Evolutionary conservation across 2,329 filamentous ascomycete genomes (phyloP), one percentile per base, ranked within the genome.

Genomic region (Penicillium sp.): DNA sequence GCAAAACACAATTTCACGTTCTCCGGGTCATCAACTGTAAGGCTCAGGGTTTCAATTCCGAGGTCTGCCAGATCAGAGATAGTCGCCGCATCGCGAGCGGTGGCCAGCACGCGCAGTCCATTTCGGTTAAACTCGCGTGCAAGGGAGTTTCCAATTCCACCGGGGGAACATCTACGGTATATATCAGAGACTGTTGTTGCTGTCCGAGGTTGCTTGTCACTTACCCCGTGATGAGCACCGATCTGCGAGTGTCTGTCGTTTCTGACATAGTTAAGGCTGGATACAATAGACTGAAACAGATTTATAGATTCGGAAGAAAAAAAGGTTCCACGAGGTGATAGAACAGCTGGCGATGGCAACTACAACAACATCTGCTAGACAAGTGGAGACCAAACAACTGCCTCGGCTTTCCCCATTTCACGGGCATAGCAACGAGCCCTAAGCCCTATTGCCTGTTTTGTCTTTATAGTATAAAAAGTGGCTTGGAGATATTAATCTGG

Each of bases 101-200:
- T 86, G 13, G 82, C 83, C 54, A 87, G 80, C 54, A 87, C 84
- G 25, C 81, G 78, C 57, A 83, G 74, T 50, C 82, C 82, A 72
- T 72, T 61, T 27, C 67, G 71, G 56, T 84, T 77, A 67, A 87
- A 87, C 65, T 86, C 82, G 19, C 78, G 76, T 1, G 84, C 83
- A 15, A 87, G 76, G 17, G 80, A 80, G 65, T 86, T 80, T 29
- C 85, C 85, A 60, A 87, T 86, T 53, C 82, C 81, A 40, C 83
- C 82, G 7, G 82, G 80, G 15, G 71, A 71, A 49, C 70, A 73
- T 38, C 71, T 73, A 41, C 23, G 33, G 45, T 27, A 40, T 40
- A 41, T 25, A 33, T 60, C 29, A 66, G 53, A 38, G 21, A 17
- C 33, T 48, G 49, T 54, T 37, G 23, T 50, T 42, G 40, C 35